Conservation (phyloP, 495 filamentous ascomycete species). For the Aspergillus nanangensis region DNA sequence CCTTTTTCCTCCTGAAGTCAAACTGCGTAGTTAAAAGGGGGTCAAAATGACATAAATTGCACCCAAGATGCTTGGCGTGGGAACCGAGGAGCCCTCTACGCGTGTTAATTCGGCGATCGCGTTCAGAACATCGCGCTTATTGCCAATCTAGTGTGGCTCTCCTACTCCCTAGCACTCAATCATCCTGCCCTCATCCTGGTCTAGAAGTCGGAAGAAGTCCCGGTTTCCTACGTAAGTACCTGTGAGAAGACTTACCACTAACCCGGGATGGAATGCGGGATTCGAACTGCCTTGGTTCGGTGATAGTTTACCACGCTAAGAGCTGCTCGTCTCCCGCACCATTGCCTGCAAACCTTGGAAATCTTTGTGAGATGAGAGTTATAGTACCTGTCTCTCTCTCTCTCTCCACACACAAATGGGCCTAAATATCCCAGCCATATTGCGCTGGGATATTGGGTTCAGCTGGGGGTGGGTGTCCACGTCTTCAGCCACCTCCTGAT, state of each 20-base stretch:
- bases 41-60: conserved; percentile 13
- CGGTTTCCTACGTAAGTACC: conserved; percentile 1
- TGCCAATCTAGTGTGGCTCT: conserved; percentile 16
- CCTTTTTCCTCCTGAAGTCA: not conserved
- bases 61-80: conserved; percentile 15
- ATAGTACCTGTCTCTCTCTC: too few species aligned
- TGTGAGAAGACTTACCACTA: conserved; percentile 10
- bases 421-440: not conserved
- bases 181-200: too few species aligned
- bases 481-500: conserved; percentile 22
- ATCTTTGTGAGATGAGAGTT: too few species aligned
- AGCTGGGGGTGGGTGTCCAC: conserved; percentile 4
- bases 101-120: conserved; percentile 25
- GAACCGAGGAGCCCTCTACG: conserved; percentile 13
- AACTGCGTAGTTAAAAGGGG: conserved; percentile 4
- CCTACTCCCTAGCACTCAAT: conserved; percentile 5
- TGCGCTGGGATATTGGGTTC: not conserved
- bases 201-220: conserved; percentile 3
- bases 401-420: too few species aligned
- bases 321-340: not conserved
- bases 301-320: conserved; percentile 9
- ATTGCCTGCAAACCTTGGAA: not conserved
- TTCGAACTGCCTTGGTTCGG: conserved; percentile 3
- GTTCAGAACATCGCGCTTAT: conserved; percentile 22
- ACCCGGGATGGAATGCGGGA: conserved; percentile 2